Base-by-base conservation (phyloP, 2,329 filamentous ascomycete genomes). In the Aspergillus aculeatinus region DNA sequence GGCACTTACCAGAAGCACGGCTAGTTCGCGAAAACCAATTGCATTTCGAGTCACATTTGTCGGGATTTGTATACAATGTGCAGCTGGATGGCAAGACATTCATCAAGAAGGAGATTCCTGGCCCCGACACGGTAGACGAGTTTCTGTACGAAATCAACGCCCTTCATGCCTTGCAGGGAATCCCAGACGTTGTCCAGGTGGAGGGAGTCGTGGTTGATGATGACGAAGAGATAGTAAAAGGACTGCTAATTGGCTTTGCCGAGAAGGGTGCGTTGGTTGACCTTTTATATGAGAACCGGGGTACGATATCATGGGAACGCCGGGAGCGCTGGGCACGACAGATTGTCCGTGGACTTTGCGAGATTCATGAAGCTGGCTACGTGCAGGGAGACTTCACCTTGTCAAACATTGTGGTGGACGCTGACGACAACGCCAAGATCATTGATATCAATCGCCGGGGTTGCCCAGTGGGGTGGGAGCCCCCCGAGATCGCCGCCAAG, bases 61-160 rank as follows among this genome's bases (percentile, higher is more conserved):
- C 94, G 23, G 95, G 95, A 1, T 99, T 98, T 72, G 95, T 98
- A 19, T 99, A 98, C 82, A 96, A 96, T 74, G 92, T 99, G 59
- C 83, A 80, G 14, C 85, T 92, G 39, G 81, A 85, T 60, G 87
- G 85, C 10, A 79, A 83, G 59, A 80, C 86, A 1, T 89, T 92
- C 68, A 96, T 99, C 77, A 98, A 98, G 76, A 99, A 99, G 75
- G 95, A 99, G 72, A 98, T 99, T 16, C 95, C 95, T 0, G 93
- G 94, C 1, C 94, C 93, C 2, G 94, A 98, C 69, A 95, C 91
- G 0, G 89, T 98, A 21, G 94, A 98, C 63, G 95, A 98, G 74
- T 99, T 99, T 70, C 81, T 98, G 2, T 99, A 99, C 74, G 95
- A 99, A 77, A 90, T 97, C 73, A 97, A 98, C 74, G 94, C 94